Evolutionary conservation across 768 basidiomycete species (phyloP).

Genomic region (Hemileccinum rubropunctum): DNA sequence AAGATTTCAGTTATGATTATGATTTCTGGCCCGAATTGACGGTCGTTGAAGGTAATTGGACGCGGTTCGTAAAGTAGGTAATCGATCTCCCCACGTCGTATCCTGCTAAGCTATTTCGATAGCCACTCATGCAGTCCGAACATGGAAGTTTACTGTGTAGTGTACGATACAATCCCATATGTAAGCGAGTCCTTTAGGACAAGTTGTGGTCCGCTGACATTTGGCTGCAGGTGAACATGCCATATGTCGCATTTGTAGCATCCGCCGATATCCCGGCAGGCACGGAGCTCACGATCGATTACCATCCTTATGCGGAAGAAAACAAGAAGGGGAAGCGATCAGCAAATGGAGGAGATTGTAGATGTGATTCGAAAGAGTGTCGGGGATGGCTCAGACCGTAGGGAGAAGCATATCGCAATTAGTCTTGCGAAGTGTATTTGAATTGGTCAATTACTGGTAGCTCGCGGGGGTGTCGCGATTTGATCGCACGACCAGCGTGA

Average conservation of each 20-base stretch:
- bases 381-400: conserved; percentile 36
- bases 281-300: conserved; percentile 65
- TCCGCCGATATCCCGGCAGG: conserved; percentile 43
- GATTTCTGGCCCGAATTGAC: conserved; percentile 3
- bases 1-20: conserved; percentile 13
- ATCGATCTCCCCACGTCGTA: neutral
- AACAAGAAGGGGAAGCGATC: conserved; percentile 26
- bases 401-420: too few species aligned
- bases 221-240: conserved; percentile 48
- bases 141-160: conserved; percentile 51
- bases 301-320: conserved; percentile 45
- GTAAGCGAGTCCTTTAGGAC: conserved; percentile 30
- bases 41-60: conserved; percentile 61
- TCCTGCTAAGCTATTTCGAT: conserved; percentile 6
- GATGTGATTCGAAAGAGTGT: conserved; percentile 36
- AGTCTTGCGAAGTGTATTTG: too few species aligned
- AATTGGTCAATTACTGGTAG: too few species aligned
- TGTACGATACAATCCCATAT: conserved; percentile 59
- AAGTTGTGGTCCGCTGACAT: neutral
- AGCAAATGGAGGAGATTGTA: conserved; percentile 31
- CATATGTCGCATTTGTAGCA: conserved; percentile 62
- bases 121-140: conserved; percentile 73
- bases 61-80: conserved; percentile 67
- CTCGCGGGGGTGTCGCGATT: too few species aligned
- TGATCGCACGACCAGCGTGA: neutral